Evolutionary conservation across 208 protist species (phyloP).

Genomic region (Herpetomonas tarakana): DNA sequence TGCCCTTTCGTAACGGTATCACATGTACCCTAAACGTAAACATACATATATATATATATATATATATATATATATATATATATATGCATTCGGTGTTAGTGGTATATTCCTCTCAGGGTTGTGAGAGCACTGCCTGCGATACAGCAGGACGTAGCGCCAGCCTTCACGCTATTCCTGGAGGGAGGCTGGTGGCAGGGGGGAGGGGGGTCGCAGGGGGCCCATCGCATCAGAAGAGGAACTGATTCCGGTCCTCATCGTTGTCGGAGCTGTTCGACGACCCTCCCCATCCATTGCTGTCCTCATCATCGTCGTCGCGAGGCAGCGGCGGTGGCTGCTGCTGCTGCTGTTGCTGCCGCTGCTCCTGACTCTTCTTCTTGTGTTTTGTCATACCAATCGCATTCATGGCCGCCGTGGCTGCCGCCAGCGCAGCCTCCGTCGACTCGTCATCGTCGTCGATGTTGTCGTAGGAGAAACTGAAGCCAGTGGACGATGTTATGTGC

Average conservation of each 20-base stretch:
- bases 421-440: conserved; percentile 3
- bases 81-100: too few species aligned
- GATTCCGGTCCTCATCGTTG: background rate
- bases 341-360: conserved; percentile 9
- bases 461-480: background rate
- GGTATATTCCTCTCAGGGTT: too few species aligned
- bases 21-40: too few species aligned
- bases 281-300: background rate
- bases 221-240: background rate
- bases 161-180: too few species aligned
- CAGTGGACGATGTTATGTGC: background rate
- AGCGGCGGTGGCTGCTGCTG: background rate
- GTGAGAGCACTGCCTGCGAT: too few species aligned
- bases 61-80: too few species aligned
- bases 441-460: conserved; percentile 12
- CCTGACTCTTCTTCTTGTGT: conserved; percentile 1
- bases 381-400: conserved; percentile 6
- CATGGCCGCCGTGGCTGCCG: conserved; percentile 12
- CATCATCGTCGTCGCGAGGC: background rate
- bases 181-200: too few species aligned
- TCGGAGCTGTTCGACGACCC: background rate
- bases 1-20: too few species aligned
- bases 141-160: too few species aligned
- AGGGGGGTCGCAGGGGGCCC: too few species aligned
- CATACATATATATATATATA: too few species aligned